Evolutionary conservation across 331 rosid genomes (phyloP).

Genomic region (Cydonia oblonga): DNA sequence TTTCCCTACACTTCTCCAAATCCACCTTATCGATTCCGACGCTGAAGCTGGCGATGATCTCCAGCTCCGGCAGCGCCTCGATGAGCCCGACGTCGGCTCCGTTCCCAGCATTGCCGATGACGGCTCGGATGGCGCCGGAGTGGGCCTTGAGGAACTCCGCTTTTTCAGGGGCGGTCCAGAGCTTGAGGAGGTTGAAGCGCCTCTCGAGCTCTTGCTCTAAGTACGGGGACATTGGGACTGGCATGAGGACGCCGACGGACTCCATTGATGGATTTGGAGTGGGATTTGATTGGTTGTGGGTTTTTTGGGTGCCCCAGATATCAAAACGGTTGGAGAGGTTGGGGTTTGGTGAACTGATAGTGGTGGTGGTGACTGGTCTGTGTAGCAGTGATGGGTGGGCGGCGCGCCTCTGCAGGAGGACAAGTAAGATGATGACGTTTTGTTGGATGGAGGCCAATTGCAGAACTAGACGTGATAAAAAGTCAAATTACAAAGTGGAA

Average conservation of each 20-base stretch:
- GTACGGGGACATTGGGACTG: constrained; percentile 26
- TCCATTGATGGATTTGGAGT: constrained; percentile 30
- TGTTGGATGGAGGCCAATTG: too few species aligned
- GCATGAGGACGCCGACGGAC: constrained; percentile 46
- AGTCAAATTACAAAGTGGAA: too few species aligned
- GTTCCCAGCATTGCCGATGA: neutral
- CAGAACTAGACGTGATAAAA: too few species aligned
- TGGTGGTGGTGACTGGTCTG: neutral
- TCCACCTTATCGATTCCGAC: constrained; percentile 71
- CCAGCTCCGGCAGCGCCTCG: constrained; percentile 48
- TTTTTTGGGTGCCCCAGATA: neutral
- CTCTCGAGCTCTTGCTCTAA: constrained; percentile 55
- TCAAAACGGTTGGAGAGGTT: neutral
- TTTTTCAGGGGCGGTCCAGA: constrained; percentile 32
- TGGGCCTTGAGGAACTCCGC: constrained; percentile 26
- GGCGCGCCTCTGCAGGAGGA: neutral
- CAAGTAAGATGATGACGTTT: too few species aligned
- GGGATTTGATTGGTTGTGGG: constrained; percentile 2
- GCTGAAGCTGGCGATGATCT: constrained; percentile 58
- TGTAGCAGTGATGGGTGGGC: neutral
- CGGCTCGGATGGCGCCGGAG: constrained; percentile 30
- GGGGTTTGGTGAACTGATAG: neutral
- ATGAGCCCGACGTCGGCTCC: constrained; percentile 32
- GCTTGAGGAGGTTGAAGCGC: constrained; percentile 47
- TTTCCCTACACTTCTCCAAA: constrained; percentile 39